Conservation (phyloP, 805 yeast species). For the Cyberlindnera amylophila region DNA sequence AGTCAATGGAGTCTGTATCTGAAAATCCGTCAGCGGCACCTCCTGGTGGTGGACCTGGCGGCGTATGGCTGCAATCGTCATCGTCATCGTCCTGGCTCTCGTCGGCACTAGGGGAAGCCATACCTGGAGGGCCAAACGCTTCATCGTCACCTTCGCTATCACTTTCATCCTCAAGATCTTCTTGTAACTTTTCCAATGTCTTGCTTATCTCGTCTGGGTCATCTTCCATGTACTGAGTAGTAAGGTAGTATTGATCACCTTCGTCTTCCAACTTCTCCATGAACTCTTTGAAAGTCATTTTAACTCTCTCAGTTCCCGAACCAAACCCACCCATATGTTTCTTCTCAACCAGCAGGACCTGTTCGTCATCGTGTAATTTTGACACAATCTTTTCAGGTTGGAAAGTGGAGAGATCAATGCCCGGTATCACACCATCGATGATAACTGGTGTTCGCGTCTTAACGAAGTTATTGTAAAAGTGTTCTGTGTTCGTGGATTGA, state of each 20-base stretch:
- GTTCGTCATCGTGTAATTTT: slow-evolving; percentile 34
- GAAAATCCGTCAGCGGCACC: slow-evolving; percentile 25
- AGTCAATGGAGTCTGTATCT: slow-evolving; percentile 39
- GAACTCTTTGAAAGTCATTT: slow-evolving; percentile 48
- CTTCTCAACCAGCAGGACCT: slow-evolving; percentile 51
- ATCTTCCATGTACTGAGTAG: slow-evolving; percentile 63
- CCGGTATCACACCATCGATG: slow-evolving; percentile 37
- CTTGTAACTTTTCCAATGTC: slow-evolving; percentile 21
- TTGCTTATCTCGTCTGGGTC: slow-evolving; percentile 31
- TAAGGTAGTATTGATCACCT: slow-evolving; percentile 53
- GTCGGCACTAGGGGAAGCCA: too few relatives aligned
- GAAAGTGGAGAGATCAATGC: slow-evolving; percentile 33
- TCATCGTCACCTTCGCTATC: slow-evolving; percentile 20
- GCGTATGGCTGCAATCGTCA: slow-evolving; percentile 12
- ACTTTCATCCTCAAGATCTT: slow-evolving; percentile 5
- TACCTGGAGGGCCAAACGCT: slow-evolving; percentile 1
- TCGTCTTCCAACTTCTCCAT: slow-evolving; percentile 39
- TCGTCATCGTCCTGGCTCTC: slow-evolving; percentile 7
- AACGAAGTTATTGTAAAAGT: slow-evolving; percentile 17
- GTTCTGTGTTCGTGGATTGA: not conserved
- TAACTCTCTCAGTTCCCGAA: slow-evolving; percentile 50
- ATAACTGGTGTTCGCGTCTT: slow-evolving; percentile 41
- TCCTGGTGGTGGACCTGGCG: slow-evolving; percentile 8
- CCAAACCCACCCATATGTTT: slow-evolving; percentile 64
- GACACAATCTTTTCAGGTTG: slow-evolving; percentile 32